phyloP scores from a whole-genome alignment of 176 grass and related monocot genomes.

The Carex cristatella region DNA sequence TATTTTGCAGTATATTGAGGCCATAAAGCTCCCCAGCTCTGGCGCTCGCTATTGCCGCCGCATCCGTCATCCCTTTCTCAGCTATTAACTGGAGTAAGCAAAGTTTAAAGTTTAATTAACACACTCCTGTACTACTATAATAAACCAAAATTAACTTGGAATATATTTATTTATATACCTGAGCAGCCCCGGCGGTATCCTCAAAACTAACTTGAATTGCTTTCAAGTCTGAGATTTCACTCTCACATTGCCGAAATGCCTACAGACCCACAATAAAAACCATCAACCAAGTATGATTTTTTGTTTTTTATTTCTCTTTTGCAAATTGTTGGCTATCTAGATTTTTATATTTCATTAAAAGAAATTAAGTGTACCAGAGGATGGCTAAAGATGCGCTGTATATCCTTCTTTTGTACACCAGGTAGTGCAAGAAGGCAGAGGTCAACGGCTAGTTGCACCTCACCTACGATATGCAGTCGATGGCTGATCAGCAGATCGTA shows the following conservation, averaged over 20 bases:
- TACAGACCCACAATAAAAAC: not conserved
- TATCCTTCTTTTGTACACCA: slow-evolving; percentile 28
- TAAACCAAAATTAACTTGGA: not conserved
- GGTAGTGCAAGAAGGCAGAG: slow-evolving; percentile 54
- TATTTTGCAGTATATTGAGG: slow-evolving; percentile 42
- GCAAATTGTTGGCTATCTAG: not conserved
- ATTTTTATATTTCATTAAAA: not conserved
- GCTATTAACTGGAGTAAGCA: slow-evolving; percentile 40
- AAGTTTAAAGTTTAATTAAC: not conserved
- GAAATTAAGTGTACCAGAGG: slow-evolving; percentile 28
- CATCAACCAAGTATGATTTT: not conserved
- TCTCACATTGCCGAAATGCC: slow-evolving; percentile 55
- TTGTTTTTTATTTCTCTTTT: not conserved
- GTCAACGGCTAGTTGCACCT: slow-evolving; percentile 43
- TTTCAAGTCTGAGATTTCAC: slow-evolving; percentile 32
- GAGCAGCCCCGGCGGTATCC: slow-evolving; percentile 37
- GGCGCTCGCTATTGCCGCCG: slow-evolving; percentile 51
- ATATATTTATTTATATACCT: slow-evolving; percentile 31
- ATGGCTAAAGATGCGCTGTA: slow-evolving; percentile 48
- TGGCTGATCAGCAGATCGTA: slow-evolving; percentile 59
- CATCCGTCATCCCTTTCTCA: slow-evolving; percentile 35
- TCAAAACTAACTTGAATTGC: slow-evolving; percentile 39
- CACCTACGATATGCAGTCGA: slow-evolving; percentile 50
- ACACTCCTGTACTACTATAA: not conserved
- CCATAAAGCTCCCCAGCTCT: slow-evolving; percentile 40